Evolutionary conservation across 2,329 filamentous ascomycete genomes (phyloP).

Genomic region (Aspergillus floridensis): DNA sequence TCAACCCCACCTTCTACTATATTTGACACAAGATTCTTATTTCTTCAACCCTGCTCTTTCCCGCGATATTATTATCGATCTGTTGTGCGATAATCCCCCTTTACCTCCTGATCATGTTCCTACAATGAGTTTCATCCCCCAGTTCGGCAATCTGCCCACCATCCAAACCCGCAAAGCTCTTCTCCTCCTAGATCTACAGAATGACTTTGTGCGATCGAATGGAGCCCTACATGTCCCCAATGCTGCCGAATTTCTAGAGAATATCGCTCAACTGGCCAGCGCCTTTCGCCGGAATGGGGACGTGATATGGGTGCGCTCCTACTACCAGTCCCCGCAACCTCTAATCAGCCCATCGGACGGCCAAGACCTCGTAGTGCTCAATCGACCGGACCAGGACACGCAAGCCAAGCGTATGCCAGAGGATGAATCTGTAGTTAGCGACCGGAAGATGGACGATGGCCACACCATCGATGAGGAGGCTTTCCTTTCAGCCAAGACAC

Average conservation of each 20-base stretch:
- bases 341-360: slow-evolving; percentile 50
- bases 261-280: slow-evolving; percentile 63
- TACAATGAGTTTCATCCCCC: slow-evolving; percentile 33
- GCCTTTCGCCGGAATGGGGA: slow-evolving; percentile 70
- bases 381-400: slow-evolving; percentile 32
- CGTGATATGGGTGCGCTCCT: slow-evolving; percentile 81
- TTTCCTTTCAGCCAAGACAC: slow-evolving; percentile 37
- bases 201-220: slow-evolving; percentile 73
- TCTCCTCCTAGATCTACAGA: slow-evolving; percentile 81
- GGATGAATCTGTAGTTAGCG: slow-evolving; percentile 17
- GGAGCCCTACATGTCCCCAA: slow-evolving; percentile 66
- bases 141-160: slow-evolving; percentile 40
- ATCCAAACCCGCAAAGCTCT: slow-evolving; percentile 67
- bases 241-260: slow-evolving; percentile 64
- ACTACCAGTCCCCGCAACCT: slow-evolving; percentile 64
- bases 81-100: neutral
- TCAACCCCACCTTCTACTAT: too few relatives aligned
- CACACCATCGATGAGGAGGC: slow-evolving; percentile 40
- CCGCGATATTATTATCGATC: neutral
- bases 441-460: neutral
- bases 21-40: too few relatives aligned
- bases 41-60: too few relatives aligned
- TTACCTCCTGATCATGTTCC: slow-evolving; percentile 23
- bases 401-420: slow-evolving; percentile 13
- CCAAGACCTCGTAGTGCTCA: slow-evolving; percentile 47